These are phyloP conservation scores for Aspergillus transmontanensis DNA, from an alignment of 2,329 filamentous ascomycete species.

Conservation along the genomic window DNA sequence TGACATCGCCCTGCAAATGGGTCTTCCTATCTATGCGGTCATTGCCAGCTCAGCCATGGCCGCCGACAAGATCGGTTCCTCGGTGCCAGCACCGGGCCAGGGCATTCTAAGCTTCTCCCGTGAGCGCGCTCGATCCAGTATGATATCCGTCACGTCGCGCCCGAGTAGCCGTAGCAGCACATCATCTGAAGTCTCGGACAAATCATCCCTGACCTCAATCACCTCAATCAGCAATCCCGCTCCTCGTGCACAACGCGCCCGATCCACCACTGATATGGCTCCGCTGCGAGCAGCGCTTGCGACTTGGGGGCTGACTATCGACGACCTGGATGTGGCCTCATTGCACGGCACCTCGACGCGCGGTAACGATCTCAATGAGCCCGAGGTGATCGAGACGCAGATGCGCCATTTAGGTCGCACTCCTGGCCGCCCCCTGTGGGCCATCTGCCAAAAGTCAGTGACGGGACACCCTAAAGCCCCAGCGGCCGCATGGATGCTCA, in stretches of 20 bases:
- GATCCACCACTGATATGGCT: conserved; percentile 55
- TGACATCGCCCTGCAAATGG: conserved; percentile 94
- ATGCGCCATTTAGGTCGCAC: conserved; percentile 89
- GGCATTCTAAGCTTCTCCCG: too few relatives aligned
- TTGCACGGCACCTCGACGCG: conserved; percentile 99
- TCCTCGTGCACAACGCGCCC: too few relatives aligned
- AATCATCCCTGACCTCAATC: too few relatives aligned
- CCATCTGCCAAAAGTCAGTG: conserved; percentile 99
- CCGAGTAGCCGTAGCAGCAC: too few relatives aligned
- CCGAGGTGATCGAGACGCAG: conserved; percentile 94
- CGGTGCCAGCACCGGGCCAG: conserved; percentile 47
- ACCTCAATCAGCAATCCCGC: too few relatives aligned
- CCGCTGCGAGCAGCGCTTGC: conserved; percentile 93
- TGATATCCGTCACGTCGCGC: too few relatives aligned
- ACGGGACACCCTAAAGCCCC: conserved; percentile 99
- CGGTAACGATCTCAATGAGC: conserved; percentile 99
- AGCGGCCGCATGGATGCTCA: conserved; percentile 99
- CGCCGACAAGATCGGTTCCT: conserved; percentile 98
- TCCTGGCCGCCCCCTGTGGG: conserved; percentile 93
- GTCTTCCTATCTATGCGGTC: conserved; percentile 95
- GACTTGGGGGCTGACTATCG: conserved; percentile 96
- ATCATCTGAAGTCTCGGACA: too few relatives aligned
- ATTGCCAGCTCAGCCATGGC: conserved; percentile 92
- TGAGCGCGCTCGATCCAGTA: too few relatives aligned
- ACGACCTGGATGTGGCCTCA: conserved; percentile 90